Evolutionary conservation across 345 rosid genomes (phyloP).

Genomic region (Arabis alpina): DNA sequence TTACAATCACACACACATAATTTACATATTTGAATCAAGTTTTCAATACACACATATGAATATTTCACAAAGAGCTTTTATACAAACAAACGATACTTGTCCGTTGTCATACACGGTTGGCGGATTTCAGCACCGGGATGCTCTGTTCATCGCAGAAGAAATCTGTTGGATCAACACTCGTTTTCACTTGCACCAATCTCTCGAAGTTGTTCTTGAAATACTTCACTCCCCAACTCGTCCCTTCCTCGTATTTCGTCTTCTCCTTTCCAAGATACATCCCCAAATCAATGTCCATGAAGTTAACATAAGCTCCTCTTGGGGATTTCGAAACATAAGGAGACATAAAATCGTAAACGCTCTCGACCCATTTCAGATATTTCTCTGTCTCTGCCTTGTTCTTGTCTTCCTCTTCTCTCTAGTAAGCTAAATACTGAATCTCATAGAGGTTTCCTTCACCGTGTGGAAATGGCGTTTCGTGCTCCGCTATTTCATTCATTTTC

Average conservation of each 20-base stretch:
- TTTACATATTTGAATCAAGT: not conserved
- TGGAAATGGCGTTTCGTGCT: constrained; percentile 51
- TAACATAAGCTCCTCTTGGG: constrained; percentile 57
- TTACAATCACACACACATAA: not conserved
- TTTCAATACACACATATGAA: not conserved
- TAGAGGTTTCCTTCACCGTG: constrained; percentile 56
- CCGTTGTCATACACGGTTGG: not conserved
- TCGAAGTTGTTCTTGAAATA: constrained; percentile 50
- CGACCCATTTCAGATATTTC: constrained; percentile 33
- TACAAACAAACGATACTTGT: not conserved
- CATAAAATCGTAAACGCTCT: constrained; percentile 49
- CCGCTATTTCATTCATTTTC: constrained; percentile 53
- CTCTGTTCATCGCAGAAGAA: constrained; percentile 6
- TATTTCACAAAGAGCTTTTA: not conserved
- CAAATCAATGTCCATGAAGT: constrained; percentile 64
- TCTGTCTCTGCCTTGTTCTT: constrained; percentile 25
- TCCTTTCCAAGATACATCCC: constrained; percentile 21
- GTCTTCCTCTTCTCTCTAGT: constrained; percentile 46
- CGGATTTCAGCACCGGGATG: not conserved
- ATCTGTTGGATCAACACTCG: not conserved
- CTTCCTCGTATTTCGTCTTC: constrained; percentile 40
- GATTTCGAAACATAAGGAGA: constrained; percentile 63
- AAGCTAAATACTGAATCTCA: constrained; percentile 46
- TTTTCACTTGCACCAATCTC: constrained; percentile 24
- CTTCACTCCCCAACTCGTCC: constrained; percentile 49